Conservation (phyloP, 345 rosid genomes). For the Lumnitzera littorea region DNA sequence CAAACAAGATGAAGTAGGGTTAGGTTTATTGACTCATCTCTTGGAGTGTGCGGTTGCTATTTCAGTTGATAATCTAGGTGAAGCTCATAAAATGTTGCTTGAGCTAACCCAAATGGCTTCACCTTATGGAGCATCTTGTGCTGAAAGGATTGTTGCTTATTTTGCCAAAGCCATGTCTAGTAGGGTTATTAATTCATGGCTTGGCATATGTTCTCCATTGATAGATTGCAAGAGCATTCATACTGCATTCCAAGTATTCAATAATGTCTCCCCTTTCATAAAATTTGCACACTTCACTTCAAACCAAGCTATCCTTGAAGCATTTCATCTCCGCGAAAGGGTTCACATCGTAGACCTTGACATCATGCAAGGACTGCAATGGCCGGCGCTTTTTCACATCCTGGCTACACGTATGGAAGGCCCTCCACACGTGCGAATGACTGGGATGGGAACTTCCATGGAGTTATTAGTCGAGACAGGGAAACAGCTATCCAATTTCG, state of each 20-base stretch:
- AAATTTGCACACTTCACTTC: slow-evolving; percentile 70
- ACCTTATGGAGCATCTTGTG: slow-evolving; percentile 53
- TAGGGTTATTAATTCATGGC: slow-evolving; percentile 62
- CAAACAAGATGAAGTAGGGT: slow-evolving; percentile 27
- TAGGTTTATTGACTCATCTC: slow-evolving; percentile 37
- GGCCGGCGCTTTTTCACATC: slow-evolving; percentile 75
- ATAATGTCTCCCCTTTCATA: slow-evolving; percentile 54
- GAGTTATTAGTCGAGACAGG: slow-evolving; percentile 51
- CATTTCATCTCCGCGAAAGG: slow-evolving; percentile 37
- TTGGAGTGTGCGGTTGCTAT: slow-evolving; percentile 61
- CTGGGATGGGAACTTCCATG: slow-evolving; percentile 50
- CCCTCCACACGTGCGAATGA: slow-evolving; percentile 49
- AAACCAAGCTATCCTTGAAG: slow-evolving; percentile 69
- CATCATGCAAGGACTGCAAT: slow-evolving; percentile 69
- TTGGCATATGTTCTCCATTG: slow-evolving; percentile 53
- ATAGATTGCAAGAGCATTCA: slow-evolving; percentile 31
- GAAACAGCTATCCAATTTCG: slow-evolving; percentile 51
- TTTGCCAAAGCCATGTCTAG: slow-evolving; percentile 61
- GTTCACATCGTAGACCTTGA: slow-evolving; percentile 68
- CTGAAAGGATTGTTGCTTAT: slow-evolving; percentile 63
- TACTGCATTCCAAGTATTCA: slow-evolving; percentile 43
- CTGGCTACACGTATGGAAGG: slow-evolving; percentile 53
- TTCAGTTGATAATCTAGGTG: slow-evolving; percentile 55
- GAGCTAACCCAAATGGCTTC: slow-evolving; percentile 70
- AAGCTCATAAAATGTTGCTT: slow-evolving; percentile 52